phyloP scores from a whole-genome alignment of 352 stramenopile species.

The Thalassiosira livingstoniorum region DNA sequence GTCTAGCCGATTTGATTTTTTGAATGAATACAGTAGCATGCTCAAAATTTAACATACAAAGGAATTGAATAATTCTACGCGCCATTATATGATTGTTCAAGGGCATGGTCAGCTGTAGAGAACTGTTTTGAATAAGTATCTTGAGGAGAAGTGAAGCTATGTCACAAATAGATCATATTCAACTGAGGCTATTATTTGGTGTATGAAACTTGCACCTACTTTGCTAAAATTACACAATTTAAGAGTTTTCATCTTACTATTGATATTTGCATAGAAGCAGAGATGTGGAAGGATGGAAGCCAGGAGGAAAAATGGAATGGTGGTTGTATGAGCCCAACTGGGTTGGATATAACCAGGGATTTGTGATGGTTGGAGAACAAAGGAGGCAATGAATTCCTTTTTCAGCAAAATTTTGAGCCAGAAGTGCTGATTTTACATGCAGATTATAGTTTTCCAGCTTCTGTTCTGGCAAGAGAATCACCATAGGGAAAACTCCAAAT shows the following conservation, averaged over 20 bases:
- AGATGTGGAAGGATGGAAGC: conserved; percentile 59
- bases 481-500: conserved; percentile 18
- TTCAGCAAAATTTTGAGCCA: no score
- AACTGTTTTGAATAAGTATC: not conserved
- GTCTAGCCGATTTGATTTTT: no score
- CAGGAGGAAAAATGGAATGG: conserved; percentile 3
- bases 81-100: no score
- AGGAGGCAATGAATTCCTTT: no score
- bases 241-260: conserved; percentile 66
- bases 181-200: conserved; percentile 63
- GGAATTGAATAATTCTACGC: no score
- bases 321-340: conserved; percentile 42
- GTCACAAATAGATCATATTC: conserved; percentile 37
- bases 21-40: no score
- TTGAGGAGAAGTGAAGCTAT: conserved; percentile 1
- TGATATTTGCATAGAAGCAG: conserved; percentile 49
- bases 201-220: conserved; percentile 51
- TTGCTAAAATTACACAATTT: conserved; percentile 49
- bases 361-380: conserved; percentile 56
- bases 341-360: conserved; percentile 45
- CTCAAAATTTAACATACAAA: no score
- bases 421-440: no score
- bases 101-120: no score
- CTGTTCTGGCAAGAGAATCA: no score
- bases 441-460: no score